These are phyloP conservation scores for Pythium vanterpoolii DNA, from an alignment of 352 stramenopile species.

Conservation along the genomic window DNA sequence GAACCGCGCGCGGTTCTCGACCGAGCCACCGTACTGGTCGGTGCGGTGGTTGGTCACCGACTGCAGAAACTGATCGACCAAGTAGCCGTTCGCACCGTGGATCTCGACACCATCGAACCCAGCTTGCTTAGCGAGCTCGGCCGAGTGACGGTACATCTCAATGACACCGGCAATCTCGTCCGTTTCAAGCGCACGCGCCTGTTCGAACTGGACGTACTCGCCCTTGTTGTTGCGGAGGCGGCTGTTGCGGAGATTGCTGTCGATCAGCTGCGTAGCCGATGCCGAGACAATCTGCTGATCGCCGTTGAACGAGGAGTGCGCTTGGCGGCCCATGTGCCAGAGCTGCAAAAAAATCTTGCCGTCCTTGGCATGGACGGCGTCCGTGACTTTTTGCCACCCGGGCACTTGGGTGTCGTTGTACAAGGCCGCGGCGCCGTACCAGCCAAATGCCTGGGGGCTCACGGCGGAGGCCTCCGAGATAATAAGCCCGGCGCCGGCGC, in stretches of 20 bases:
- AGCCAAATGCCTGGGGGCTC: conserved; percentile 10
- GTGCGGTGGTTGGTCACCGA: conserved; percentile 52
- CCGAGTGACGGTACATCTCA: conserved; percentile 48
- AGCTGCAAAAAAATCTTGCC: conserved; percentile 49
- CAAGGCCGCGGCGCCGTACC: conserved; percentile 27
- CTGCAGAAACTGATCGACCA: conserved; percentile 83
- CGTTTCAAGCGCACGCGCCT: conserved; percentile 42
- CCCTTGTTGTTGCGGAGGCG: not conserved
- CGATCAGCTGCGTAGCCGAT: conserved; percentile 3
- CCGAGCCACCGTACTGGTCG: conserved; percentile 65
- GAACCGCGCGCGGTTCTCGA: conserved; percentile 64
- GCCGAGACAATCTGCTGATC: conserved; percentile 33
- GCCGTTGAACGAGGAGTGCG: conserved; percentile 34
- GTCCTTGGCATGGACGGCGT: not conserved
- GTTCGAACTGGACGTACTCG: conserved; percentile 24
- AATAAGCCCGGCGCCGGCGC: conserved; percentile 29
- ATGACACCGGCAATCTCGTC: conserved; percentile 63
- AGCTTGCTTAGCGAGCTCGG: conserved; percentile 42
- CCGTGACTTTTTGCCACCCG: not conserved
- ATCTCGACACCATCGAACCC: conserved; percentile 42
- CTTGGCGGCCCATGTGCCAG: conserved; percentile 58
- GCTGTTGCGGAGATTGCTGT: not conserved
- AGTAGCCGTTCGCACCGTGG: conserved; percentile 82
- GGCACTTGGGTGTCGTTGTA: conserved; percentile 13
- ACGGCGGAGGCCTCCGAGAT: conserved; percentile 28